These are phyloP conservation scores for Obelidium mucronatum DNA, from an alignment of 192 early-diverging fungal genomes.

Conservation along the genomic window DNA sequence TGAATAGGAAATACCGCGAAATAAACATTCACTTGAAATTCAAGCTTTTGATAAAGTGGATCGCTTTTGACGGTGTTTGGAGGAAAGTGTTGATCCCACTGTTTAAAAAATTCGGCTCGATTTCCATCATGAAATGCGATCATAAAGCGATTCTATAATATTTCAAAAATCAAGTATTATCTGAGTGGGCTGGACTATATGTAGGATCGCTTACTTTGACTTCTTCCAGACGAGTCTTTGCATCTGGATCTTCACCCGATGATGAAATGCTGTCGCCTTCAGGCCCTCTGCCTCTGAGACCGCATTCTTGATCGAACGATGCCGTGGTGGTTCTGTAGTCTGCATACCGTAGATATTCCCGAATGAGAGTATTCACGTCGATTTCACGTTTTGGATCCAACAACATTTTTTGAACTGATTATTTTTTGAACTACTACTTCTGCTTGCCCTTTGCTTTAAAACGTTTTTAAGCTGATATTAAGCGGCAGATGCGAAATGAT, in stretches of 20 bases:
- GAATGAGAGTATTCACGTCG: constrained; percentile 36
- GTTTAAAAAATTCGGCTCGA: constrained; percentile 49
- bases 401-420: no score
- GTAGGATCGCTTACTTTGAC: constrained; percentile 1
- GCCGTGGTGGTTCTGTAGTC: constrained; percentile 40
- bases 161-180: not conserved
- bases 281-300: constrained; percentile 35
- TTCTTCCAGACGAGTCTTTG: constrained; percentile 11
- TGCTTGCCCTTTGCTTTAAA: no score
- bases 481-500: no score
- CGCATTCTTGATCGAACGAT: constrained; percentile 47
- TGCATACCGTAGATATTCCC: constrained; percentile 49
- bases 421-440: no score
- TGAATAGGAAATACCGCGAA: constrained; percentile 60
- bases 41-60: constrained; percentile 44
- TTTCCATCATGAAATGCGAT: constrained; percentile 55
- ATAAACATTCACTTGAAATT: constrained; percentile 55
- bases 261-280: not conserved
- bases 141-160: constrained; percentile 49
- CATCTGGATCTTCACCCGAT: constrained; percentile 5
- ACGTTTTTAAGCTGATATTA: no score
- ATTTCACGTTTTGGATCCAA: constrained; percentile 41
- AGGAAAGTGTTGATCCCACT: constrained; percentile 58
- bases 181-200: no score
- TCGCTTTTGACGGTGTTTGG: constrained; percentile 29